Evolutionary conservation across 352 stramenopile genomes (phyloP), one percentile per base, ranked within the genome.

Genomic region (Phytophthora colocasiae): DNA sequence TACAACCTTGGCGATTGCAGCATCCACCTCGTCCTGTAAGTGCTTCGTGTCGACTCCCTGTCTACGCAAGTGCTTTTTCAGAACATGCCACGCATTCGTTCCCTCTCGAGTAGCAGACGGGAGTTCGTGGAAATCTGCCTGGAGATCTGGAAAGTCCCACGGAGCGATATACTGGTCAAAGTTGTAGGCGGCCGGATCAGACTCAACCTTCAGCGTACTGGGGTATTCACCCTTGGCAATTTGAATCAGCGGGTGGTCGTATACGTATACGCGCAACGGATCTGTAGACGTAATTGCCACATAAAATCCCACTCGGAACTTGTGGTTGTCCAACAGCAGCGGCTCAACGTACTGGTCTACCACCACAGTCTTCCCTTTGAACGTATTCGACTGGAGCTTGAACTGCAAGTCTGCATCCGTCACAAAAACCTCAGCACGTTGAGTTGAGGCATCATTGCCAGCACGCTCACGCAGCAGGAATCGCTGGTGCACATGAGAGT

Each of bases 281-380:
- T 97, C 77, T 1, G 94, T 59, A 38, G 83, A 96, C 15, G 88
- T 93, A 24, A 97, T 72, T 5, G 77, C 72, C 19, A 96, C 91
- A 67, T 97, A 97, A 61, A 96, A 91, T 2, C 91, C 84, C 32
- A 96, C 84, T 48, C 88, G 80, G 63, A 96, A 96, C 69, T 97
- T 96, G 78, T 93, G 82, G 43, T 82, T 87, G 49, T 96, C 89
- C 22, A 97, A 69, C 19, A 97, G 76, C 29, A 92, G 80, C 32
- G 91, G 91, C 66, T 97, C 87, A 12, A 95, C 69, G 66, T 95
- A 97, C 55, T 90, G 69, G 41, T 86, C 75, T 26, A 92, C 79
- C 31, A 91, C 75, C 14, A 93, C 69, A 22, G 52, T 44, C 56
- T 89, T 88, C 24, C 74, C 79, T 39, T 85, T 69, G 47, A 87